phyloP scores from a whole-genome alignment of 2,329 filamentous ascomycete species.

The Alternaria longipes region DNA sequence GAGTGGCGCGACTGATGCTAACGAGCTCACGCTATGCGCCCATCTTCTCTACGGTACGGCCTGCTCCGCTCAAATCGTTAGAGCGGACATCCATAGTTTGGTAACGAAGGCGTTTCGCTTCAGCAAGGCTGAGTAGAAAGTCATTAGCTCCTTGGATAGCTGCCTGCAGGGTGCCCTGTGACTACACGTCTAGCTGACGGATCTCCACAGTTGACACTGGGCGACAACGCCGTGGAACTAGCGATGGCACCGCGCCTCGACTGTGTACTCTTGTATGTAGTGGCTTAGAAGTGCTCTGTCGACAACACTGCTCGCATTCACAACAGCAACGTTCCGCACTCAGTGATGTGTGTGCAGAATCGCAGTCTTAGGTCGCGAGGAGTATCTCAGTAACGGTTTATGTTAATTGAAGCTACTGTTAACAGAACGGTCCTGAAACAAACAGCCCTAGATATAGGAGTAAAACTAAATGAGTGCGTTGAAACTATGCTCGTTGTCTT shows the following conservation, averaged over 20 bases:
- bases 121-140: conserved; percentile 8
- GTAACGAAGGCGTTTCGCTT: conserved; percentile 26
- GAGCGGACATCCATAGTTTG: conserved; percentile 19
- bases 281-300: conserved; percentile 26
- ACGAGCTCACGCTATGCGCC: conserved; percentile 26
- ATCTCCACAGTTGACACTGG: conserved; percentile 30
- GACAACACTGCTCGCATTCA: conserved; percentile 32
- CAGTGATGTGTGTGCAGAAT: neutral
- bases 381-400: neutral
- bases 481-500: neutral
- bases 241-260: conserved; percentile 46
- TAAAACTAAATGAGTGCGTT: neutral
- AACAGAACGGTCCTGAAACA: neutral
- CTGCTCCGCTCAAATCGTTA: conserved; percentile 35
- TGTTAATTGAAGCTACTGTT: neutral
- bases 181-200: conserved; percentile 25
- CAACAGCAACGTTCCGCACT: conserved; percentile 35
- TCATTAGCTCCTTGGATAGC: conserved; percentile 12
- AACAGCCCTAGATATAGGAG: neutral
- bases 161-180: conserved; percentile 14
- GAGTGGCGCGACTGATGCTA: conserved; percentile 33
- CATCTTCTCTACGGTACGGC: conserved; percentile 26
- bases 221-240: conserved; percentile 31
- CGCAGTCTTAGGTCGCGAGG: neutral
- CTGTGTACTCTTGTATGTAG: conserved; percentile 33